Evolutionary conservation across 2,329 filamentous ascomycete species (phyloP).

Genomic region (Pseudogymnoascus sp.): DNA sequence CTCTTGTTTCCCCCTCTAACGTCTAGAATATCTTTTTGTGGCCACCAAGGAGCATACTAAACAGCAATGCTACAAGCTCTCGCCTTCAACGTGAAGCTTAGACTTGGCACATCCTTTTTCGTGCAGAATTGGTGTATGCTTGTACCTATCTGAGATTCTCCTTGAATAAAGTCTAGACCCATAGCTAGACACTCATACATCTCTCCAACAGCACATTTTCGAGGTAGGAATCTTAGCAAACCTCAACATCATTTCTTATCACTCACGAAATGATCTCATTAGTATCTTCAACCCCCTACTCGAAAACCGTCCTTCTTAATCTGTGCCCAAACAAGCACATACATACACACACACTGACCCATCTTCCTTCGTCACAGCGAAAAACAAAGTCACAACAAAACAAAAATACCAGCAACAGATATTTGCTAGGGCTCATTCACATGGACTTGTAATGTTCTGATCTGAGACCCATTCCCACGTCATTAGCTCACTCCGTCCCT

Average conservation of each 20-base stretch:
- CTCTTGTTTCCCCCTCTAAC: neutral
- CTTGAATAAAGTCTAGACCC: too few species aligned
- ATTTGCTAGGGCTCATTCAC: neutral
- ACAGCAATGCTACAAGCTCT: too few species aligned
- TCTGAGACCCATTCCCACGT: neutral
- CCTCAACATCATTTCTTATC: neutral
- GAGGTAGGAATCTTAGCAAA: neutral
- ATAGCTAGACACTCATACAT: neutral
- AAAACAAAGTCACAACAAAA: neutral
- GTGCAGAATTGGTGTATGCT: too few species aligned
- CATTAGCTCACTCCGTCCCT: neutral
- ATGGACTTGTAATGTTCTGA: neutral
- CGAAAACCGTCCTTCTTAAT: neutral
- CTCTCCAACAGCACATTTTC: neutral
- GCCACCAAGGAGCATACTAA: too few species aligned
- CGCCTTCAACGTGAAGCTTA: too few species aligned
- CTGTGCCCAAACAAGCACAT: neutral
- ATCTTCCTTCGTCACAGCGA: neutral
- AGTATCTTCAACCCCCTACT: neutral
- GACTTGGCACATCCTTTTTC: too few species aligned
- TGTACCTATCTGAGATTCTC: too few species aligned
- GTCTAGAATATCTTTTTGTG: too few species aligned
- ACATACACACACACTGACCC: neutral
- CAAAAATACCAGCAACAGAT: neutral
- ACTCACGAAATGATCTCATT: neutral